phyloP scores from a whole-genome alignment of 805 yeast genomes.

The Zygotorulaspora sp. region DNA sequence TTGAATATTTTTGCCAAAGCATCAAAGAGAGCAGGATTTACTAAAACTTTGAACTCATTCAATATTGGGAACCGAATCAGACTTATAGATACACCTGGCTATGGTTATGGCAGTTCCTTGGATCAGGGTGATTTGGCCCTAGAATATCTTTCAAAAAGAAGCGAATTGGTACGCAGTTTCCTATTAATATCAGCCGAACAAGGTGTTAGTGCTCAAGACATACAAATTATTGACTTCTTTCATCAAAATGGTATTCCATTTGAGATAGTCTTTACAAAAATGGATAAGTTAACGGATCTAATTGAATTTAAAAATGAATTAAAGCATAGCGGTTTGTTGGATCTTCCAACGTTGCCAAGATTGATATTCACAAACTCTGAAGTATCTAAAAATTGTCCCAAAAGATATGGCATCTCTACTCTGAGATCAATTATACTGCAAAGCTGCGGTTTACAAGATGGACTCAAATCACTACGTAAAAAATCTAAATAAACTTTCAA shows the following conservation, averaged over 20 bases:
- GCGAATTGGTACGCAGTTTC: slow-evolving; percentile 53
- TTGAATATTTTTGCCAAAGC: slow-evolving; percentile 46
- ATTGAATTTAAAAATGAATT: slow-evolving; percentile 40
- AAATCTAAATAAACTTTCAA: slow-evolving; percentile 7
- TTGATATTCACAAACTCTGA: slow-evolving; percentile 50
- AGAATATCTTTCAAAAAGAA: slow-evolving; percentile 55
- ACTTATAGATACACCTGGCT: slow-evolving; percentile 85
- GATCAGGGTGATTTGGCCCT: slow-evolving; percentile 68
- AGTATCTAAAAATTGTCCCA: slow-evolving; percentile 31
- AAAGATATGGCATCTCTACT: slow-evolving; percentile 51
- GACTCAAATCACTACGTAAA: slow-evolving; percentile 16
- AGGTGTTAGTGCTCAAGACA: slow-evolving; percentile 59
- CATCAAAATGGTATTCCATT: slow-evolving; percentile 56
- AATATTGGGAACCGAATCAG: slow-evolving; percentile 60
- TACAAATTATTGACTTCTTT: slow-evolving; percentile 46
- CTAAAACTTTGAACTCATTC: slow-evolving; percentile 63
- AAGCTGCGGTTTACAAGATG: slow-evolving; percentile 42
- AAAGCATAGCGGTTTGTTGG: slow-evolving; percentile 37
- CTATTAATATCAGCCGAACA: slow-evolving; percentile 56
- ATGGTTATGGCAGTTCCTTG: slow-evolving; percentile 64
- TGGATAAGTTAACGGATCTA: slow-evolving; percentile 49
- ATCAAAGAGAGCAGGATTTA: slow-evolving; percentile 52
- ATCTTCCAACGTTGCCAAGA: slow-evolving; percentile 41
- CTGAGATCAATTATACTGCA: slow-evolving; percentile 49
- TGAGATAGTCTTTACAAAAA: slow-evolving; percentile 73